Percentiles rank a stretch among this genome's conserved stretches.
Evolutionary conservation across 371 early-diverging fungal genomes (phyloP).

Genomic region (Mortierella sp.): DNA sequence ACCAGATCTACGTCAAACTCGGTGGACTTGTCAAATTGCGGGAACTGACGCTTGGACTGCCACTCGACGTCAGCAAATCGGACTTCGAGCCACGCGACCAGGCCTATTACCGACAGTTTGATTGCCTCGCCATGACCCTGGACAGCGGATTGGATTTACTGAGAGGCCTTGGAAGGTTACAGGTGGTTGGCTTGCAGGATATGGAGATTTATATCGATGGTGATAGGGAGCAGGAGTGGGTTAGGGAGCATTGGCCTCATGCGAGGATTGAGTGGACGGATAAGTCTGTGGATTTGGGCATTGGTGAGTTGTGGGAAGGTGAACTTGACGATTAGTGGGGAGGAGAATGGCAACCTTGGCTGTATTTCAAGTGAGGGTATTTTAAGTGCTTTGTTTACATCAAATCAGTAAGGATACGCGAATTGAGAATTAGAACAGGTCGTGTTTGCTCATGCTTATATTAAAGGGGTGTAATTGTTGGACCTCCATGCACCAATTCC

Average conservation of each 20-base stretch:
- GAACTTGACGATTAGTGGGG: no score
- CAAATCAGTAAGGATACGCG: no score
- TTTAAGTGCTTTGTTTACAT: no score
- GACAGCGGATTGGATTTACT: neutral
- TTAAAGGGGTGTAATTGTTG: no score
- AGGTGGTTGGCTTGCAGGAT: neutral
- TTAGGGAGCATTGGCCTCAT: neutral
- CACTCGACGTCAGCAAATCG: neutral
- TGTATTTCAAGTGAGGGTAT: no score
- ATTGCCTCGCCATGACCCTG: neutral
- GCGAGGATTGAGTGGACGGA: no score
- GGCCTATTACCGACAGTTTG: neutral
- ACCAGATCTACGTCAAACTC: neutral
- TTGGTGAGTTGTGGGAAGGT: no score
- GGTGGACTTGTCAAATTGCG: neutral
- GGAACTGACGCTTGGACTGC: neutral
- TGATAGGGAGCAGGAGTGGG: neutral
- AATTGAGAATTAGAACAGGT: no score
- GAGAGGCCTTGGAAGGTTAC: neutral
- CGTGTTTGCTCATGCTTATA: no score
- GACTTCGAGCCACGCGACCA: neutral
- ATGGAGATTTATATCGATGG: neutral
- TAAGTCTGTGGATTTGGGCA: no score
- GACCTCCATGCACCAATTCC: no score
- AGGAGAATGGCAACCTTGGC: no score